Evolutionary conservation across 2,329 filamentous ascomycete genomes (phyloP).

Genomic region (Cordyceps cicadae): DNA sequence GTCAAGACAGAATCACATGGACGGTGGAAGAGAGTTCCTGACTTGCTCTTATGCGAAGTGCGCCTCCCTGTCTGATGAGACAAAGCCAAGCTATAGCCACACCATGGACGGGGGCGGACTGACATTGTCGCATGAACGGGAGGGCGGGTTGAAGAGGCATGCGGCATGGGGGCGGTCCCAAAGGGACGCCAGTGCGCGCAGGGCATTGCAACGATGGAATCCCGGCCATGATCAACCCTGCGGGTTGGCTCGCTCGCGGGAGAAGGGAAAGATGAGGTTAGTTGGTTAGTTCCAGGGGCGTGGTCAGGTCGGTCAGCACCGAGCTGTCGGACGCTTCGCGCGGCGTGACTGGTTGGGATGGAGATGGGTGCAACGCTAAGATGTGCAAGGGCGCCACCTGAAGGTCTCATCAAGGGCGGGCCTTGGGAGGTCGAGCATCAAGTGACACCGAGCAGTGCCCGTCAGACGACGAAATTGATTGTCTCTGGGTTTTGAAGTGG

Average conservation of each 20-base stretch:
- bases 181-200: neutral
- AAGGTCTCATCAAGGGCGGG: neutral
- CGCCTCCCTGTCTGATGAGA: neutral
- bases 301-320: neutral
- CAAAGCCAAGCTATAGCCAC: neutral
- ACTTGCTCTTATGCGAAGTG: neutral
- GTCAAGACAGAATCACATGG: conserved; percentile 3
- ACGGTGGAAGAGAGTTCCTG: neutral
- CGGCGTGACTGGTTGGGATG: conserved; percentile 8
- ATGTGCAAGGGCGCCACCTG: neutral
- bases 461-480: conserved; percentile 8
- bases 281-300: neutral
- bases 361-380: neutral
- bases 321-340: neutral
- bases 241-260: neutral
- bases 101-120: neutral
- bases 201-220: conserved; percentile 2
- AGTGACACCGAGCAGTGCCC: conserved; percentile 10
- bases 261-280: neutral
- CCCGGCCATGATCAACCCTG: neutral
- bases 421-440: neutral
- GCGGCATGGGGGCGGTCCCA: no score
- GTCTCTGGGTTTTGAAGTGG: neutral
- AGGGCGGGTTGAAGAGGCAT: neutral
- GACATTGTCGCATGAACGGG: conserved; percentile 5